Conservation (phyloP, 2,329 filamentous ascomycete genomes). For the Colletotrichum sidae region DNA sequence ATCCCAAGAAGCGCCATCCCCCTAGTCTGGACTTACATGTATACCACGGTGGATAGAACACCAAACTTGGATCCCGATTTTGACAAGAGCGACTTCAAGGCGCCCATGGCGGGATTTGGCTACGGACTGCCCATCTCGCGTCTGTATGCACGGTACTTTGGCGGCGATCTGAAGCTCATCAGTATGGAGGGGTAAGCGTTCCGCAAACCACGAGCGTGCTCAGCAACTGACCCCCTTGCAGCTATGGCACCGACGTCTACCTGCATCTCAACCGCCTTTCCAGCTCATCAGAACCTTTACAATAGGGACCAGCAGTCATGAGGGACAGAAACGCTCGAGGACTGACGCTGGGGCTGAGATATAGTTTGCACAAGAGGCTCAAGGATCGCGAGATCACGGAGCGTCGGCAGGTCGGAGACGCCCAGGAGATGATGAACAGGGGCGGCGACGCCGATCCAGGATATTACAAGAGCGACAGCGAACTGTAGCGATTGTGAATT, state of each 20-base stretch:
- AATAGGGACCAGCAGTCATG: constrained; percentile 94
- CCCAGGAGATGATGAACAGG: constrained; percentile 78
- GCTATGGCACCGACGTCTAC: constrained; percentile 98
- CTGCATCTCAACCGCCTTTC: constrained; percentile 96
- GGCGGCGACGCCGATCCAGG: constrained; percentile 42
- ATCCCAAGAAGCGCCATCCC: constrained; percentile 94
- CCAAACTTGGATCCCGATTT: constrained; percentile 97
- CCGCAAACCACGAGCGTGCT: neutral
- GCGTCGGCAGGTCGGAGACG: constrained; percentile 90
- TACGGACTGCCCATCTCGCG: constrained; percentile 95
- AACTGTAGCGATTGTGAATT: constrained; percentile 45
- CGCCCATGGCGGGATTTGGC: constrained; percentile 99
- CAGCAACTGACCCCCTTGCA: constrained; percentile 51
- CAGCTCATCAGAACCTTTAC: constrained; percentile 93
- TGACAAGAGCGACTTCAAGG: constrained; percentile 99
- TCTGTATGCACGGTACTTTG: constrained; percentile 96
- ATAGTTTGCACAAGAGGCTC: constrained; percentile 74
- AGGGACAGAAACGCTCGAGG: constrained; percentile 75
- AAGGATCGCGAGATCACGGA: constrained; percentile 82
- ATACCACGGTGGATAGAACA: constrained; percentile 96
- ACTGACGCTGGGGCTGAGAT: constrained; percentile 71
- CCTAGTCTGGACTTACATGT: constrained; percentile 99
- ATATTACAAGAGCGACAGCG: constrained; percentile 46
- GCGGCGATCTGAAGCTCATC: constrained; percentile 95
- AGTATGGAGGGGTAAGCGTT: constrained; percentile 95